These are phyloP conservation scores for Chenopodium berlandieri DNA, from an alignment of 148 eudicot species.

Conservation along the genomic window DNA sequence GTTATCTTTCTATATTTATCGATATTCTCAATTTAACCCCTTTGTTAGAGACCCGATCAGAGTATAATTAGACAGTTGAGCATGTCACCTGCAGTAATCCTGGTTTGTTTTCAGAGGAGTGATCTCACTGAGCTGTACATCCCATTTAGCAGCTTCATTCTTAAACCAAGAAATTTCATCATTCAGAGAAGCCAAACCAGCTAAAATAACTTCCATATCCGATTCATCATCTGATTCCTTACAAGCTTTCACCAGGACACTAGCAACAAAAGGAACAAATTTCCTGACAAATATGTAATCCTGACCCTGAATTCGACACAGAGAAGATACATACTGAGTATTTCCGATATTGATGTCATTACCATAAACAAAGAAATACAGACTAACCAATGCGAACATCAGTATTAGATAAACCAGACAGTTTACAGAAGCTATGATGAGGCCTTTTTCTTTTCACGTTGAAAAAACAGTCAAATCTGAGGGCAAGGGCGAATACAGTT, in stretches of 20 bases:
- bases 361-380: not conserved
- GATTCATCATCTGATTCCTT: conserved; percentile 58
- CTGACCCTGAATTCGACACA: conserved; percentile 56
- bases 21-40: not conserved
- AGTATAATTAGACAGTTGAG: not conserved
- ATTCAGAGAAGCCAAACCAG: conserved; percentile 78
- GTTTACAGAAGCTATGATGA: not conserved
- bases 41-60: not conserved
- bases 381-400: not conserved
- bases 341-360: not conserved
- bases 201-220: conserved; percentile 69
- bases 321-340: not conserved
- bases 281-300: conserved; percentile 80
- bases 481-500: too few species aligned
- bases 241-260: conserved; percentile 62
- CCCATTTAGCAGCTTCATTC: conserved; percentile 75
- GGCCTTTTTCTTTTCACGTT: not conserved
- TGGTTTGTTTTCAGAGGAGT: conserved; percentile 58
- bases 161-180: conserved; percentile 90
- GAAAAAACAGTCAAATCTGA: too few species aligned
- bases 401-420: not conserved
- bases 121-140: conserved; percentile 39
- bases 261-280: conserved; percentile 69
- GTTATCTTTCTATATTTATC: not conserved
- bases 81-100: conserved; percentile 66